These are phyloP conservation scores for Solidago caesia DNA, from an alignment of 129 eudicot genomes.

Conservation along the genomic window DNA sequence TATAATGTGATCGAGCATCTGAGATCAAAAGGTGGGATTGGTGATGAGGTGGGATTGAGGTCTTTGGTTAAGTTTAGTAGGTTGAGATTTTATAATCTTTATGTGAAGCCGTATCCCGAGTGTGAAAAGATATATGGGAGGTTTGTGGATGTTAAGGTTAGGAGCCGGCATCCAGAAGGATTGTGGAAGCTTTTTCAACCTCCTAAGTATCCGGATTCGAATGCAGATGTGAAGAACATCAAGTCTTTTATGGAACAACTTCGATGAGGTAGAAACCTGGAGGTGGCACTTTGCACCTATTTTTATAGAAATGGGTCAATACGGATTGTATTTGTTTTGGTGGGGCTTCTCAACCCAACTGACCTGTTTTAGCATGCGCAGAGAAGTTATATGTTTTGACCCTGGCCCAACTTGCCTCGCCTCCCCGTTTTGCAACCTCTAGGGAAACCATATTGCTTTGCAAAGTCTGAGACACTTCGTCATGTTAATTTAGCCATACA, in stretches of 20 bases:
- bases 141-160: slow-evolving; percentile 45
- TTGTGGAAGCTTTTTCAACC: slow-evolving; percentile 92
- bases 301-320: not conserved
- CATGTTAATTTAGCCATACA: not conserved
- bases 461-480: not conserved
- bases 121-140: slow-evolving; percentile 76
- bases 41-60: slow-evolving; percentile 68
- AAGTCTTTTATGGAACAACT: slow-evolving; percentile 55
- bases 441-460: not conserved
- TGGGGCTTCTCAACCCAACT: not conserved
- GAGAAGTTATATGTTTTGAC: not conserved
- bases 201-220: slow-evolving; percentile 46
- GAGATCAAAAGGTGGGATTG: slow-evolving; percentile 74
- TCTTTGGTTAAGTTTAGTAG: slow-evolving; percentile 67
- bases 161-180: slow-evolving; percentile 63
- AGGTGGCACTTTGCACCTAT: not conserved
- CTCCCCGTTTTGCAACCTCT: not conserved
- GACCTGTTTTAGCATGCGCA: not conserved
- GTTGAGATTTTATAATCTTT: slow-evolving; percentile 77
- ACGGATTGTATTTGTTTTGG: not conserved
- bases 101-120: slow-evolving; percentile 92
- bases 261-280: slow-evolving; percentile 19
- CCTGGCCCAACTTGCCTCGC: not conserved
- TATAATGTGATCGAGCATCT: slow-evolving; percentile 71
- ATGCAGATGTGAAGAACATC: slow-evolving; percentile 61